Conservation (phyloP, 1,139 yeast genomes). For the Candida mesenterica region DNA sequence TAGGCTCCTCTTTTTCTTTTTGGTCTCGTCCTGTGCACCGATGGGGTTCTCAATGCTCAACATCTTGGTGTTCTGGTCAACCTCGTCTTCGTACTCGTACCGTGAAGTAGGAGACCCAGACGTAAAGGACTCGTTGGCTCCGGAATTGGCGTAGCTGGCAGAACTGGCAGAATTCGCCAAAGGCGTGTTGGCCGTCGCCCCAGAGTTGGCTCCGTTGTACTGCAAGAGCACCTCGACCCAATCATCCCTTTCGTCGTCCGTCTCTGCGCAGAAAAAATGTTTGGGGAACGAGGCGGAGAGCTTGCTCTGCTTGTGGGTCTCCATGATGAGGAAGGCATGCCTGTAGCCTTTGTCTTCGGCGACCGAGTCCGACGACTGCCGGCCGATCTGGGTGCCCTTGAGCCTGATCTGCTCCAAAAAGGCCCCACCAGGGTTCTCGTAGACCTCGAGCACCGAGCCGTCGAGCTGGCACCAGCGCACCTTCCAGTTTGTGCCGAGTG, state of each 20-base stretch:
- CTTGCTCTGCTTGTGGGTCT: slow-evolving; percentile 54
- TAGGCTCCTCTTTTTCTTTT: slow-evolving; percentile 55
- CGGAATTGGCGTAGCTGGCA: not conserved
- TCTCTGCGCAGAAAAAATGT: slow-evolving; percentile 81
- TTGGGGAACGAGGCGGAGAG: slow-evolving; percentile 53
- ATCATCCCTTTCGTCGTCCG: slow-evolving; percentile 72
- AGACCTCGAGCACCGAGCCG: slow-evolving; percentile 59
- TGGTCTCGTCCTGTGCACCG: slow-evolving; percentile 17
- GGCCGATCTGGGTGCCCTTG: slow-evolving; percentile 61
- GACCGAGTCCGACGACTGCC: slow-evolving; percentile 56
- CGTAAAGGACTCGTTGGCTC: not conserved
- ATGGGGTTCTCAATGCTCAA: not conserved
- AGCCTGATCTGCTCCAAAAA: slow-evolving; percentile 58
- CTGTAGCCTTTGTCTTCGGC: slow-evolving; percentile 73
- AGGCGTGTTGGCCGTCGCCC: too few species aligned
- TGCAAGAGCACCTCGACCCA: slow-evolving; percentile 70
- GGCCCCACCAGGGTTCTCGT: slow-evolving; percentile 60
- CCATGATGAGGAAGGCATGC: slow-evolving; percentile 75
- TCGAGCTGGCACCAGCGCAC: slow-evolving; percentile 71
- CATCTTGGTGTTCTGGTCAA: not conserved
- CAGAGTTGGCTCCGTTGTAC: slow-evolving; percentile 22
- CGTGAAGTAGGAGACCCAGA: slow-evolving; percentile 12
- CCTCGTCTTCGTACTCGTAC: slow-evolving; percentile 14
- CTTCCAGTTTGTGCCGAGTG: slow-evolving; percentile 68
- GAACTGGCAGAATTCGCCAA: too few species aligned